These are phyloP conservation scores for Saturnispora hagleri DNA, from an alignment of 805 yeast species.

Conservation along the genomic window DNA sequence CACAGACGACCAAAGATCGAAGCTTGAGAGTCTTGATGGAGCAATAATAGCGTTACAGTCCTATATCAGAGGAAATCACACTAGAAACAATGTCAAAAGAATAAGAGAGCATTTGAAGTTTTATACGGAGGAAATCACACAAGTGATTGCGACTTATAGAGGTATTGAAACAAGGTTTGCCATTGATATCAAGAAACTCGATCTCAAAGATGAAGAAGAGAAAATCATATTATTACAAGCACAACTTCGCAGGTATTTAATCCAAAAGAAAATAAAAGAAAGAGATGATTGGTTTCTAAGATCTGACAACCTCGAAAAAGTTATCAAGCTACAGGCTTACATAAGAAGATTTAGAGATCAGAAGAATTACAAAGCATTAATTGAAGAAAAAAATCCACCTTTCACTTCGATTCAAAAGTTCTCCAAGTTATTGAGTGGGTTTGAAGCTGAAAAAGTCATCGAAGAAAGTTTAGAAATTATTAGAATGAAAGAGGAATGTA, in stretches of 20 bases:
- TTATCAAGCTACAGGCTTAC: slow-evolving; percentile 65
- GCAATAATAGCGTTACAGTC: slow-evolving; percentile 45
- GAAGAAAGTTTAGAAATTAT: slow-evolving; percentile 7
- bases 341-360: slow-evolving; percentile 62
- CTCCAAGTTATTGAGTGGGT: slow-evolving; percentile 59
- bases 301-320: slow-evolving; percentile 41
- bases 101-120: slow-evolving; percentile 15
- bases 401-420: slow-evolving; percentile 67
- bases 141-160: slow-evolving; percentile 50
- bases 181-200: slow-evolving; percentile 45
- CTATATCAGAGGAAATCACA: slow-evolving; percentile 35
- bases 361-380: slow-evolving; percentile 63
- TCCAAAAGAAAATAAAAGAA: slow-evolving; percentile 31
- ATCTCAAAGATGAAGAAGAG: slow-evolving; percentile 36
- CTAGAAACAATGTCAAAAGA: slow-evolving; percentile 24
- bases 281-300: slow-evolving; percentile 39
- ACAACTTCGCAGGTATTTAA: slow-evolving; percentile 36
- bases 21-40: neutral
- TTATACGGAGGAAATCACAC: slow-evolving; percentile 26
- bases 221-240: slow-evolving; percentile 45
- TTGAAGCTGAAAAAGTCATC: slow-evolving; percentile 39
- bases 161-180: slow-evolving; percentile 56
- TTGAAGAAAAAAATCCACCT: slow-evolving; percentile 67
- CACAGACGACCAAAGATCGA: neutral
- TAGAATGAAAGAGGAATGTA: slow-evolving; percentile 30